Percentiles rank a stretch among this genome's conserved stretches.
These are phyloP conservation scores for Leptomonas pyrrhocoris DNA, from an alignment of 208 protist species.

Conservation along the genomic window DNA sequence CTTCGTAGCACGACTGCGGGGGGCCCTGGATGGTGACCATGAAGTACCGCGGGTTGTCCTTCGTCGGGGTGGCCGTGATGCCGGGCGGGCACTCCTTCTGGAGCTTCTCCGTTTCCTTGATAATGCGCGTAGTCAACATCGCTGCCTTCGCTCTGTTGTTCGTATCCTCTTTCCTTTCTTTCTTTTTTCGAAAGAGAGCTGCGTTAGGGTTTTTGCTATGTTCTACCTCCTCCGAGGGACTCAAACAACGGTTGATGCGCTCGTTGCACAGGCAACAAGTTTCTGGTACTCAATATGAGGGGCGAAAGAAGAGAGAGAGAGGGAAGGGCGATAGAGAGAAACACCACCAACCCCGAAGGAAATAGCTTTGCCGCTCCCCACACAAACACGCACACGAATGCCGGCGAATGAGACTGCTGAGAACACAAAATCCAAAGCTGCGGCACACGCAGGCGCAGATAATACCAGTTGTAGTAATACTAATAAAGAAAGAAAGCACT, in stretches of 20 bases:
- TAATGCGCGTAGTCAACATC: slow-evolving; percentile 79
- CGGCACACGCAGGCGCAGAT: too few relatives aligned
- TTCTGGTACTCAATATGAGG: neutral
- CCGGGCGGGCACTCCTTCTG: slow-evolving; percentile 87
- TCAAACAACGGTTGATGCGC: too few relatives aligned
- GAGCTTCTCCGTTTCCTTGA: slow-evolving; percentile 93
- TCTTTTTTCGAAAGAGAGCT: neutral
- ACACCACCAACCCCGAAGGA: too few relatives aligned
- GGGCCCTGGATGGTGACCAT: slow-evolving; percentile 89
- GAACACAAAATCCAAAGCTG: too few relatives aligned
- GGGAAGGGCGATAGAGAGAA: neutral
- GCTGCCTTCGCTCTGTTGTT: neutral
- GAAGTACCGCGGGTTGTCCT: slow-evolving; percentile 88
- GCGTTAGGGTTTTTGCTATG: neutral
- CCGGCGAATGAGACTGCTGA: too few relatives aligned
- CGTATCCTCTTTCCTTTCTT: slow-evolving; percentile 10
- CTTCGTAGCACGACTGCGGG: slow-evolving; percentile 90
- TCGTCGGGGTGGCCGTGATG: slow-evolving; percentile 83
- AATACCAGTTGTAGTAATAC: too few relatives aligned
- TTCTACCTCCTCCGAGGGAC: neutral
- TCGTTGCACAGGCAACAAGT: neutral
- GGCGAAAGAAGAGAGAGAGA: neutral
- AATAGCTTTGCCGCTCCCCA: neutral
- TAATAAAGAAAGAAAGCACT: too few relatives aligned
- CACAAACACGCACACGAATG: too few relatives aligned